A percentile compares a stretch with the other conserved stretches of the same genome.
phyloP scores from a whole-genome alignment of 345 rosid genomes.

The Populus nigra region DNA sequence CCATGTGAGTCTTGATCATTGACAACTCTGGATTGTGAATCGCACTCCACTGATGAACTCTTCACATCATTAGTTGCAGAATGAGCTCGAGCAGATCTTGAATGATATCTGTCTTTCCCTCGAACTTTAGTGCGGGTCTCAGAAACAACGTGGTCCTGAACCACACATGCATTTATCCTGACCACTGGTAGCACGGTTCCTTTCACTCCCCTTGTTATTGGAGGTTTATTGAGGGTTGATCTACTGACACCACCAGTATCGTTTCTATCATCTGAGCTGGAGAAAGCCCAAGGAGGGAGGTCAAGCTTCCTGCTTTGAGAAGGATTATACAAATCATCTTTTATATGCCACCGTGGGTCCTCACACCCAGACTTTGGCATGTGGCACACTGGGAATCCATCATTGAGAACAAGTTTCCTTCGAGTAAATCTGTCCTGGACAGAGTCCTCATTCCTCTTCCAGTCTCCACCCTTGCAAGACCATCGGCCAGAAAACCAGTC shows the following conservation, averaged over 20 bases:
- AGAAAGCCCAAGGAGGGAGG: slow-evolving; percentile 91
- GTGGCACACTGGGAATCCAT: slow-evolving; percentile 90
- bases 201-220: slow-evolving; percentile 58
- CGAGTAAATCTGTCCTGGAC: slow-evolving; percentile 54
- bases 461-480: slow-evolving; percentile 99
- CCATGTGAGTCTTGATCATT: slow-evolving; percentile 45
- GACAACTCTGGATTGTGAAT: slow-evolving; percentile 45
- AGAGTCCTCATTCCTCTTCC: slow-evolving; percentile 87
- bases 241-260: slow-evolving; percentile 39
- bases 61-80: slow-evolving; percentile 59
- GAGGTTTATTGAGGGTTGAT: slow-evolving; percentile 44
- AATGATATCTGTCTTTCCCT: slow-evolving; percentile 63
- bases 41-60: slow-evolving; percentile 56
- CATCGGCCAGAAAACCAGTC: slow-evolving; percentile 77
- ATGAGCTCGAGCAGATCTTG: slow-evolving; percentile 63
- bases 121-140: slow-evolving; percentile 67
- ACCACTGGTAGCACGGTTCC: slow-evolving; percentile 78
- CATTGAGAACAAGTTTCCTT: slow-evolving; percentile 81
- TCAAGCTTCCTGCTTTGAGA: slow-evolving; percentile 78
- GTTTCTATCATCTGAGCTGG: slow-evolving; percentile 67
- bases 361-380: slow-evolving; percentile 85
- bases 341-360: slow-evolving; percentile 91
- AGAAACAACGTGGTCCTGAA: slow-evolving; percentile 89
- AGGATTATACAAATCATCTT: slow-evolving; percentile 79
- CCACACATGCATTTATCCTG: slow-evolving; percentile 94